Evolutionary conservation across 371 early-diverging fungal genomes (phyloP).

Genomic region (Cokeromyces recurvatus): DNA sequence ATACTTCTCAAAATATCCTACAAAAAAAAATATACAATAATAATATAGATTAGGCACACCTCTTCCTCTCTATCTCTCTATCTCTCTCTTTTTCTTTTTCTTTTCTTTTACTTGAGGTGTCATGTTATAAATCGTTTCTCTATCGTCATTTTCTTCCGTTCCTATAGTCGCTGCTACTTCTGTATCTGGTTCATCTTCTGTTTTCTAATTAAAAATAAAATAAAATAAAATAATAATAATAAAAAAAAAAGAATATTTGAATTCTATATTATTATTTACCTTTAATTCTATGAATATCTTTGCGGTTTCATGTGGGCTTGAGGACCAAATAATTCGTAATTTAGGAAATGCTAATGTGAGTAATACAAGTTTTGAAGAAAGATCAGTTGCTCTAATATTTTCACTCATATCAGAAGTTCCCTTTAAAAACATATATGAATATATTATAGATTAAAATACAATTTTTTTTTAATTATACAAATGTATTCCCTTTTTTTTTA

Average conservation of each 20-base stretch:
- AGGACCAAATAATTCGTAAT: conserved; percentile 87
- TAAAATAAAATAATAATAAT: too few relatives aligned
- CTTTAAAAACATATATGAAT: conserved; percentile 15
- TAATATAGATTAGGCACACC: too few relatives aligned
- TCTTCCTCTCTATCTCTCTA: too few relatives aligned
- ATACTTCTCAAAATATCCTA: conserved; percentile 76
- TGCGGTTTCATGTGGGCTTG: conserved; percentile 81
- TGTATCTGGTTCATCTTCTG: conserved; percentile 69
- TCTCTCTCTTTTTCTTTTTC: too few relatives aligned
- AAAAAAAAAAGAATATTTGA: too few relatives aligned
- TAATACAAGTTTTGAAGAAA: conserved; percentile 75
- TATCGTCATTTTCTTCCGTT: conserved; percentile 58
- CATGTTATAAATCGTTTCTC: conserved; percentile 61
- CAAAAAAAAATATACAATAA: conserved; percentile 1
- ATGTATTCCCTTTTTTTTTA: neutral
- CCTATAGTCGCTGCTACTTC: conserved; percentile 70
- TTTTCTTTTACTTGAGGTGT: conserved; percentile 56
- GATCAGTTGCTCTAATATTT: conserved; percentile 52
- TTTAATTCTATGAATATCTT: conserved; percentile 88
- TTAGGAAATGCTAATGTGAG: conserved; percentile 85
- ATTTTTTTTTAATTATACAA: too few relatives aligned
- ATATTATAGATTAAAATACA: neutral
- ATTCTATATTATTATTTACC: conserved; percentile 32
- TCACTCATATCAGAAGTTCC: conserved; percentile 50
- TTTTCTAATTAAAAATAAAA: conserved; percentile 62